These are phyloP conservation scores for Scortechinia acanthostroma DNA, from an alignment of 2,329 filamentous ascomycete genomes.

Conservation along the genomic window DNA sequence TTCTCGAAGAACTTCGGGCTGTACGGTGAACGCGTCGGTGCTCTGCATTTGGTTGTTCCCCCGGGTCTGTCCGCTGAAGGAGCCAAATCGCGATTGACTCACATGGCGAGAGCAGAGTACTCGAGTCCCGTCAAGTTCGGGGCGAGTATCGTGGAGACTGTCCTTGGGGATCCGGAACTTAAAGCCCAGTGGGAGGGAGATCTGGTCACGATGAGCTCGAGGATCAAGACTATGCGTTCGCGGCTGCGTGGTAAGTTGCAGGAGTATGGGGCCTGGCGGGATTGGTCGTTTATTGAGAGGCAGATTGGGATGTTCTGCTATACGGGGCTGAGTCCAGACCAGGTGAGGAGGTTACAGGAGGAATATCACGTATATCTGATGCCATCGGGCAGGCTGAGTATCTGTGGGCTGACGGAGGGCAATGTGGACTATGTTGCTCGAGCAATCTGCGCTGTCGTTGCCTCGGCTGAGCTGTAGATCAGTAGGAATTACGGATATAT, in stretches of 20 bases:
- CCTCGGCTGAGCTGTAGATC: too few relatives aligned
- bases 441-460: too few relatives aligned
- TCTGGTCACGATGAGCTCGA: slow-evolving; percentile 18
- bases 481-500: too few relatives aligned
- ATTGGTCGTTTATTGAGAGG: slow-evolving; percentile 17
- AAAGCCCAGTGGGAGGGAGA: slow-evolving; percentile 18
- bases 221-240: slow-evolving; percentile 20
- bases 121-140: slow-evolving; percentile 18
- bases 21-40: slow-evolving; percentile 23
- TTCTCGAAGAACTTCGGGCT: slow-evolving; percentile 27
- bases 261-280: slow-evolving; percentile 11
- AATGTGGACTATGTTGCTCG: not conserved
- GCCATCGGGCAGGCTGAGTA: slow-evolving; percentile 17
- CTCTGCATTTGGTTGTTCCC: slow-evolving; percentile 10
- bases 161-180: slow-evolving; percentile 13
- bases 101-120: slow-evolving; percentile 5
- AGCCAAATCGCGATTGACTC: slow-evolving; percentile 2
- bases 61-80: slow-evolving; percentile 4
- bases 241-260: slow-evolving; percentile 13
- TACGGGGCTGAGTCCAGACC: slow-evolving; percentile 18
- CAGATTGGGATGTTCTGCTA: slow-evolving; percentile 32
- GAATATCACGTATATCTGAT: slow-evolving; percentile 24
- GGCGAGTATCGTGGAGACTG: slow-evolving; percentile 14
- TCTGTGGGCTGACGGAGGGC: slow-evolving; percentile 12
- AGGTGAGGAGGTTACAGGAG: slow-evolving; percentile 17